These are phyloP conservation scores for Hortaea sp. DNA, from an alignment of 2,329 filamentous ascomycete species.

Conservation along the genomic window DNA sequence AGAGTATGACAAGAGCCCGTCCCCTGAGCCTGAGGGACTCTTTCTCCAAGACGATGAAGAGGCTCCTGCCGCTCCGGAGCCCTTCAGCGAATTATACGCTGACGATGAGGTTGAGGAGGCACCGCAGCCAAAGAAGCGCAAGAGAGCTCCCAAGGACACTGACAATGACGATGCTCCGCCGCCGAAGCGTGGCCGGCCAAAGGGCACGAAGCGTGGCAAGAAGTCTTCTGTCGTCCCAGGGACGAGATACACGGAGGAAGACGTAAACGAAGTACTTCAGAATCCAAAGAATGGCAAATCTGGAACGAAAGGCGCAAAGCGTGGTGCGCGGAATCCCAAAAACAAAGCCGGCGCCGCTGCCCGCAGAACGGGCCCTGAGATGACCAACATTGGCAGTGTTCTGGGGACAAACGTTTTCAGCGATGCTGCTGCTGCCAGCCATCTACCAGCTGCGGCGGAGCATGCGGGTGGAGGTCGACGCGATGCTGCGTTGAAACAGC, in stretches of 20 bases:
- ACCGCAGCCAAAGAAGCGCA: not conserved
- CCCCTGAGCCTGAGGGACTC: conserved; percentile 2
- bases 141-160: not conserved
- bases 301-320: not conserved
- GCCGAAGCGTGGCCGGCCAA: not conserved
- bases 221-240: not conserved
- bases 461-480: conserved; percentile 15
- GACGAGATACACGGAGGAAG: not conserved
- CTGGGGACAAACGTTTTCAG: conserved; percentile 15
- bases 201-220: conserved; percentile 1
- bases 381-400: conserved; percentile 11
- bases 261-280: conserved; percentile 6
- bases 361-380: conserved; percentile 1
- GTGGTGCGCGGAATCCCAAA: conserved; percentile 3
- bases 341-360: conserved; percentile 3
- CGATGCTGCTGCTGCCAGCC: conserved; percentile 10
- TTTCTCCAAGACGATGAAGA: conserved; percentile 4
- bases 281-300: conserved; percentile 3
- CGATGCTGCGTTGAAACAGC: conserved; percentile 27
- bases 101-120: conserved; percentile 2
- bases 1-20: conserved; percentile 7
- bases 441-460: conserved; percentile 12
- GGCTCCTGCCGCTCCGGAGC: not conserved
- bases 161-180: conserved; percentile 1
- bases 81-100: not conserved